Evolutionary conservation across 176 grass and related monocot species (phyloP).

Genomic region (Eremochloa ophiuroides): DNA sequence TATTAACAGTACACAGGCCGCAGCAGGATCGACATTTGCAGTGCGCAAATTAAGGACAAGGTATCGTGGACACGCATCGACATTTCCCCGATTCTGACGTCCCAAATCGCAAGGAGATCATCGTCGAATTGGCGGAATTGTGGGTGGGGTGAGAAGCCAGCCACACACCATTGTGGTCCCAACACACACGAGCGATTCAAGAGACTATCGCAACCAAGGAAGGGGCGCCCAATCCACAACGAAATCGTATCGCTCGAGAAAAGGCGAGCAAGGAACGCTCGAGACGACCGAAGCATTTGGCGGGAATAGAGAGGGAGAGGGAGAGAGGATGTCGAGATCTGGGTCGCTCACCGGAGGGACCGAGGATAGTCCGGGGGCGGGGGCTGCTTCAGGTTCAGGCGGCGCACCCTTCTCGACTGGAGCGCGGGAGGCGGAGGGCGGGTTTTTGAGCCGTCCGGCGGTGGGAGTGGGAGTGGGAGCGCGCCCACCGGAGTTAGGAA

Average conservation of each 20-base stretch:
- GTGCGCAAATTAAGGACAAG: not conserved
- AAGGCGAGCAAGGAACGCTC: not conserved
- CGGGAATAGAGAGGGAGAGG: not conserved
- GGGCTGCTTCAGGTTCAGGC: no score
- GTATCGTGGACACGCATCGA: not conserved
- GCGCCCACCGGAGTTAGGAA: constrained; percentile 17
- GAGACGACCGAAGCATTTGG: not conserved
- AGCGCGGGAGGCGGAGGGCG: not conserved
- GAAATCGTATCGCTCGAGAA: not conserved
- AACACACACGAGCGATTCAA: not conserved
- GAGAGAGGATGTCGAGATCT: constrained; percentile 12
- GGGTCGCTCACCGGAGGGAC: constrained; percentile 23
- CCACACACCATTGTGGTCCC: not conserved
- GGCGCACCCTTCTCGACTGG: no score
- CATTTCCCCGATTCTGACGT: not conserved
- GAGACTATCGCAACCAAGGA: not conserved
- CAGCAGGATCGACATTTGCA: not conserved
- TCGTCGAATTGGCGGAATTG: not conserved
- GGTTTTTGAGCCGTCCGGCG: constrained; percentile 12
- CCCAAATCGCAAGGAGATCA: not conserved
- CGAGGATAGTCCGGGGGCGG: not conserved
- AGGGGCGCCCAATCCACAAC: not conserved
- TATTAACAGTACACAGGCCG: not conserved
- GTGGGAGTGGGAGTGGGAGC: not conserved
- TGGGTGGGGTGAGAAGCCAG: not conserved